A percentile compares a stretch with the other conserved stretches of the same genome.
phyloP scores from a whole-genome alignment of 192 early-diverging fungal species.

The Entomortierella parvispora region DNA sequence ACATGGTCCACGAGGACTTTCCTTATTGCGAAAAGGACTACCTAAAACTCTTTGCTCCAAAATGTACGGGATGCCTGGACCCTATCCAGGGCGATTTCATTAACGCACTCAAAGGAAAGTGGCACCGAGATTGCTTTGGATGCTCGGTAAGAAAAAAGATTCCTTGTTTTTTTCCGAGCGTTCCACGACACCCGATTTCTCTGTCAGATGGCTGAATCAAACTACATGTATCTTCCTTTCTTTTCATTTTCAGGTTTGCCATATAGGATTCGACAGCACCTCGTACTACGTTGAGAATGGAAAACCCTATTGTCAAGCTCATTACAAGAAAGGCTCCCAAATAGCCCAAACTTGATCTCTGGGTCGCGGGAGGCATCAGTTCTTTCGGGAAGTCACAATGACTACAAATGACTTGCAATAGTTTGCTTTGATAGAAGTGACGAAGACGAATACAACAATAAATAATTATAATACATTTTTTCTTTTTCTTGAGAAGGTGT shows the following conservation, averaged over 20 bases:
- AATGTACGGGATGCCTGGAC: constrained; percentile 61
- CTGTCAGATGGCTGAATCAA: no score
- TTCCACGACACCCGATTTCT: background rate
- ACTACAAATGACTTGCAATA: no score
- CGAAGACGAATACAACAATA: background rate
- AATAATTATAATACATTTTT: background rate
- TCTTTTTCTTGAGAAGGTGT: background rate
- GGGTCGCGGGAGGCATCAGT: no score
- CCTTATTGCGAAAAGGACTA: constrained; percentile 71
- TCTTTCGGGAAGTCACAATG: no score
- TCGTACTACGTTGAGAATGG: constrained; percentile 56
- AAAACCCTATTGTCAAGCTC: constrained; percentile 59
- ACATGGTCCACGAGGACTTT: constrained; percentile 64
- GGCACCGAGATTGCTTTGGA: constrained; percentile 69
- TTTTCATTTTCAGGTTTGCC: constrained; percentile 50
- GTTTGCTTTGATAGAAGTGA: no score
- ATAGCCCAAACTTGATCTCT: background rate
- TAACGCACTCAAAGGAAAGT: constrained; percentile 61
- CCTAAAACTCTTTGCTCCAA: constrained; percentile 56
- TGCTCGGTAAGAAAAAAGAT: constrained; percentile 56
- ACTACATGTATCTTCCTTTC: background rate
- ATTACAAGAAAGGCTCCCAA: constrained; percentile 42
- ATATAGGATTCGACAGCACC: constrained; percentile 51
- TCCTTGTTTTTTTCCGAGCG: background rate
- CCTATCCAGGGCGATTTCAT: constrained; percentile 61